These are phyloP conservation scores for Neonectria sp. DNA, from an alignment of 2,329 filamentous ascomycete genomes.

Conservation along the genomic window DNA sequence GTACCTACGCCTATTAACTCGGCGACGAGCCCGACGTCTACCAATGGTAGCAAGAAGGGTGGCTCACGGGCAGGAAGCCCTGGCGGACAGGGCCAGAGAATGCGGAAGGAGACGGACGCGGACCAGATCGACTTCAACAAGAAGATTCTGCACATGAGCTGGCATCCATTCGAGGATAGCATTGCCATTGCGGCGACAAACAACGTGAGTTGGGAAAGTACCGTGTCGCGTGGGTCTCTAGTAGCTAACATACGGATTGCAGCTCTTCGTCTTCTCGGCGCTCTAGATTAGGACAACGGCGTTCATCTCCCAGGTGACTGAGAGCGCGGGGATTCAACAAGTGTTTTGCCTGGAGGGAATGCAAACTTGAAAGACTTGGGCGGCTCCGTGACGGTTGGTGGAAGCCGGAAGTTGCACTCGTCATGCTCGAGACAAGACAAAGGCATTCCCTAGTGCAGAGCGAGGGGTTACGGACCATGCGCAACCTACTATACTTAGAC, in stretches of 20 bases:
- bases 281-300: slow-evolving; percentile 64
- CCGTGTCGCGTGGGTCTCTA: background rate
- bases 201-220: slow-evolving; percentile 79
- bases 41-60: slow-evolving; percentile 81
- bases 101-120: slow-evolving; percentile 99
- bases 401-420: slow-evolving; percentile 34
- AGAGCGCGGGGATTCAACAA: slow-evolving; percentile 35
- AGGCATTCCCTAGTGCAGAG: slow-evolving; percentile 39
- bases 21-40: slow-evolving; percentile 79
- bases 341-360: slow-evolving; percentile 32
- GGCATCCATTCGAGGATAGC: slow-evolving; percentile 99
- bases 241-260: slow-evolving; percentile 43
- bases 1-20: slow-evolving; percentile 97
- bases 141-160: slow-evolving; percentile 99
- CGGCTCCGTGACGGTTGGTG: slow-evolving; percentile 32
- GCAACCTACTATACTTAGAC: slow-evolving; percentile 46
- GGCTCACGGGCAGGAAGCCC: slow-evolving; percentile 91
- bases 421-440: slow-evolving; percentile 38
- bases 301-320: slow-evolving; percentile 46
- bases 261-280: slow-evolving; percentile 86
- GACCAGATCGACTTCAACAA: slow-evolving; percentile 99
- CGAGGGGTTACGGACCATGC: slow-evolving; percentile 39
- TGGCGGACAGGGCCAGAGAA: slow-evolving; percentile 85
- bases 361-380: slow-evolving; percentile 38
- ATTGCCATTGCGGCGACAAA: slow-evolving; percentile 99